Percentiles rank a stretch among this genome's conserved stretches.
phyloP scores from a whole-genome alignment of 345 rosid species.

The Eutrema heterophyllum region DNA sequence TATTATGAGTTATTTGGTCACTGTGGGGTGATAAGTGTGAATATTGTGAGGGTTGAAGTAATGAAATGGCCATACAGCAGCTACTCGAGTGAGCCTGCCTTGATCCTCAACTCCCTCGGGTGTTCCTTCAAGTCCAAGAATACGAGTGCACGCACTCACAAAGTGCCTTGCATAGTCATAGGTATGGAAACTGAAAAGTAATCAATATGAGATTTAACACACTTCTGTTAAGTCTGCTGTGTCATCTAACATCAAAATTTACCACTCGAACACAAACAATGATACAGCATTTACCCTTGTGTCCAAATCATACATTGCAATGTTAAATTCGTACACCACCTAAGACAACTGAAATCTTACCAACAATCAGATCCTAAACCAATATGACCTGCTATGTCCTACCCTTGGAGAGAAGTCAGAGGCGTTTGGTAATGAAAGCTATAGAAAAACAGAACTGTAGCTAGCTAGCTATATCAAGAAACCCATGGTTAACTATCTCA shows the following conservation, averaged over 20 bases:
- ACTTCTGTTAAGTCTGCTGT: not conserved
- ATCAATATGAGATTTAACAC: not conserved
- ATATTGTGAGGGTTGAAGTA: slow-evolving; percentile 12
- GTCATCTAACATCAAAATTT: not conserved
- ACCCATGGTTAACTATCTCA: not conserved
- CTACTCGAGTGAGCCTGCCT: slow-evolving; percentile 93
- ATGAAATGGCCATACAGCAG: slow-evolving; percentile 66
- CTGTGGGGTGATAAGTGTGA: not conserved
- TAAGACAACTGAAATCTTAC: not conserved
- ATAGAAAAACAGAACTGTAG: not conserved
- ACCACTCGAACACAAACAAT: not conserved
- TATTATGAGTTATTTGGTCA: not conserved
- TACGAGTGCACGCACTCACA: slow-evolving; percentile 99
- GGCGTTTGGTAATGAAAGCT: not conserved
- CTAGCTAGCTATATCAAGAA: not conserved
- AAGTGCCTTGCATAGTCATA: slow-evolving; percentile 99
- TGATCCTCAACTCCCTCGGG: slow-evolving; percentile 99
- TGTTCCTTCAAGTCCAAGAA: slow-evolving; percentile 98
- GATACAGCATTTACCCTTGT: not conserved
- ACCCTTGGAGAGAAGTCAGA: not conserved
- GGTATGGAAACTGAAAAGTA: slow-evolving; percentile 76
- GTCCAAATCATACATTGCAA: not conserved
- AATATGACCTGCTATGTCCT: not conserved
- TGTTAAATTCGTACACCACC: not conserved
- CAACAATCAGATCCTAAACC: not conserved